Evolutionary conservation across 192 early-diverging fungal species (phyloP).

Genomic region (Glomus cerebriforme): DNA sequence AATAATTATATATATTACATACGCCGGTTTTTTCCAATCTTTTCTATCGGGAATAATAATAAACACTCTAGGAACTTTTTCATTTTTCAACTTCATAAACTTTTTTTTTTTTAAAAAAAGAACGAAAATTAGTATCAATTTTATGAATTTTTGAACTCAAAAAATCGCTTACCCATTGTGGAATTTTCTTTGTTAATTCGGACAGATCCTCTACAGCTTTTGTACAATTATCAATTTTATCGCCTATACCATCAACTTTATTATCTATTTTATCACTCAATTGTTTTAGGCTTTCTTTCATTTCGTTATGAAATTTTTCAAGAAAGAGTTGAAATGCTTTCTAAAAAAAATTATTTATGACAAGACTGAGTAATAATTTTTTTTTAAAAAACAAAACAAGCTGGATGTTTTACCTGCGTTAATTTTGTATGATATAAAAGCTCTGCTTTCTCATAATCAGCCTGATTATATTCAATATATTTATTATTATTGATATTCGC

Average conservation of each 20-base stretch:
- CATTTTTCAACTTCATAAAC: not conserved
- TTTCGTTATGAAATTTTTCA: not conserved
- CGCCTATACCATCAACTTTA: too few relatives aligned
- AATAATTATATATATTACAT: not conserved
- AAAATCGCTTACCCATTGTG: not conserved
- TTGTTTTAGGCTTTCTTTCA: not conserved
- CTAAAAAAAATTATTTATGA: not conserved
- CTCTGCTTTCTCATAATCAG: not conserved
- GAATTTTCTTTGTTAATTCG: not conserved
- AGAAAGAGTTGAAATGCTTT: not conserved
- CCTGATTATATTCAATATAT: not conserved
- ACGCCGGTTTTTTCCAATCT: not conserved
- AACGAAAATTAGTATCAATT: not conserved
- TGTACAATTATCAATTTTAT: not conserved
- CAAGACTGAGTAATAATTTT: not conserved
- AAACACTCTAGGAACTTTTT: not conserved
- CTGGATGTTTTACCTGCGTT: not conserved
- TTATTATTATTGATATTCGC: not conserved
- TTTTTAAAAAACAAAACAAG: not conserved
- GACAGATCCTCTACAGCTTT: not conserved
- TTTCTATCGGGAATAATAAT: not conserved
- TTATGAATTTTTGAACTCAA: not conserved
- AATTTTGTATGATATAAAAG: not conserved
- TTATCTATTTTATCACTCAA: not conserved
- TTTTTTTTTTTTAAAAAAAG: not conserved